Evolutionary conservation across 164 flowering plant genomes (phyloP), one percentile per base, ranked within the genome.

Genomic region (Nymphaea thermarum): DNA sequence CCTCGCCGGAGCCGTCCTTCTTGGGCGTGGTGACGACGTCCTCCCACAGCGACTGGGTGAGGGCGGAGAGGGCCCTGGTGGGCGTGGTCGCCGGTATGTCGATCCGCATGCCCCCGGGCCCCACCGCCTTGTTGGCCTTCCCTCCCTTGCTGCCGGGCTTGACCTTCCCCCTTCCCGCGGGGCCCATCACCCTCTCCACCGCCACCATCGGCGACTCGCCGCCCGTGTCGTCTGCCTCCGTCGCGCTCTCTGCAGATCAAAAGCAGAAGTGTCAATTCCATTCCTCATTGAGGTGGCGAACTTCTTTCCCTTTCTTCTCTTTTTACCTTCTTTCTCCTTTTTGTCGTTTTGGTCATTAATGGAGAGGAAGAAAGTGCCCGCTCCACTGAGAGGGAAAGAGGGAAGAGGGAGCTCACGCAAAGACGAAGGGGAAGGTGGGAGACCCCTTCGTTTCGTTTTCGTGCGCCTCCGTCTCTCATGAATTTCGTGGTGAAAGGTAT

Each of bases 11-110:
- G 0, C 76, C 60, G 15, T 84, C 96, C 55, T 82, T 89, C 68
- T 82, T 85, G 0, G 96, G 90, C 71, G 84, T 83, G 71, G 81
- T 91, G 3, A 87, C 82, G 5, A 91, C 43, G 69, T 94, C 99
- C 62, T 94, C 99, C 93, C 97, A 88, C 0, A 92, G 77, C 83
- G 81, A 80, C 2, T 89, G 78, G 2, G 90, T 89, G 5, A 85
- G 73, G 3, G 91, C 86, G 0, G 89, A 15, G 15, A 92, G 84
- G 0, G 94, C 78, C 5, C 90, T 75, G 0, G 86, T 69, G 15
- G 96, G 88, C 2, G 82, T 82, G 2, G 88, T 82, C 4, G 81
- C 82, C 11, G 95, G 96, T 63, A 89, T 83, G 44, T 91, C 95
- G 41, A 91, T 83, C 74, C 87, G 83, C 89, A 85, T 68, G 36